A percentile compares a stretch with the other conserved stretches of the same genome.
Evolutionary conservation across 129 eudicot species (phyloP).

Genomic region (Artemisia tridentata): DNA sequence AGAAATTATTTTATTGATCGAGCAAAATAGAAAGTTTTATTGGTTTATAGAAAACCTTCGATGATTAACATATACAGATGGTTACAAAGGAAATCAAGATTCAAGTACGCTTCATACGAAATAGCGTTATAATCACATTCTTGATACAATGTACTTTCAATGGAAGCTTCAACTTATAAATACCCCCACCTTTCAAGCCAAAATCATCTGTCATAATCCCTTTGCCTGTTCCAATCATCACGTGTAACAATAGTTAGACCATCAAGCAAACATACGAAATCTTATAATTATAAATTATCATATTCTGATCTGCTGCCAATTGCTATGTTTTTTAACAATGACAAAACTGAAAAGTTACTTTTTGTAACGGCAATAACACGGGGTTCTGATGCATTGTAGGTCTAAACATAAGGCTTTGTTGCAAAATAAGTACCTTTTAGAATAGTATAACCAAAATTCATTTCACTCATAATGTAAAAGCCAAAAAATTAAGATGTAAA

Average conservation of each 20-base stretch:
- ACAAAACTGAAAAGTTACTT: too few species aligned
- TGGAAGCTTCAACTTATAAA: slow-evolving; percentile 15
- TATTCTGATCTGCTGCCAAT: too few species aligned
- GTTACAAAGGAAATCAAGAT: slow-evolving; percentile 24
- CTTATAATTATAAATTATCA: background rate
- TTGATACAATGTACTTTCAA: slow-evolving; percentile 17
- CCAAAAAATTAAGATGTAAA: too few species aligned
- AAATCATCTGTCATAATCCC: slow-evolving; percentile 17
- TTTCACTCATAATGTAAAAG: too few species aligned
- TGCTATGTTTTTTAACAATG: too few species aligned
- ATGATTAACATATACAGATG: slow-evolving; percentile 23
- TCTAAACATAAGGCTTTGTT: too few species aligned
- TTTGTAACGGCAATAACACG: too few species aligned
- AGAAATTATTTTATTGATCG: background rate
- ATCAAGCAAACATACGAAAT: background rate
- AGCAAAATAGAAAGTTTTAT: slow-evolving; percentile 29
- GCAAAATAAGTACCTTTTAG: too few species aligned
- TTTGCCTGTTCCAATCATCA: slow-evolving; percentile 19
- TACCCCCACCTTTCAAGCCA: slow-evolving; percentile 22
- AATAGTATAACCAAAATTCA: too few species aligned
- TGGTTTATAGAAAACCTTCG: slow-evolving; percentile 16
- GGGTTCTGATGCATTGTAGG: too few species aligned
- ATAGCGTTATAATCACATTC: slow-evolving; percentile 31
- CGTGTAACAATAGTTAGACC: background rate
- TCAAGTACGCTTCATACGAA: slow-evolving; percentile 14